Percentiles rank a stretch among this genome's conserved stretches.
Conservation (phyloP, 1,139 yeast species). For the Suhomyces panamericanus region DNA sequence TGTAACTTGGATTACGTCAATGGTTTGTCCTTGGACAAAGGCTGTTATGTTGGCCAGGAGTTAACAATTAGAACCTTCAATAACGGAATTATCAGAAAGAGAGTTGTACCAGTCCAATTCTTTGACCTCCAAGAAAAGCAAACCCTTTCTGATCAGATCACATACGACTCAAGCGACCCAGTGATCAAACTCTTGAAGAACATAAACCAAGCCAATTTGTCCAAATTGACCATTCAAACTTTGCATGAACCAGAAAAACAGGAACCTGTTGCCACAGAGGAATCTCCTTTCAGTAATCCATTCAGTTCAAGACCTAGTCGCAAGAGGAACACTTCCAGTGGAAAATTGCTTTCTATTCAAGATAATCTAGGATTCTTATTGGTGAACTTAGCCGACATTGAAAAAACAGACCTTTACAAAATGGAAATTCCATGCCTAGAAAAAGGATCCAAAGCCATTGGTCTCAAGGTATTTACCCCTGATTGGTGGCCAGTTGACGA, state of each 20-base stretch:
- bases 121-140: constrained; percentile 23
- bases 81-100: constrained; percentile 77
- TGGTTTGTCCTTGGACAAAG: constrained; percentile 84
- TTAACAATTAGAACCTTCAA: constrained; percentile 85
- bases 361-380: constrained; percentile 71
- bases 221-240: constrained; percentile 27
- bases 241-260: constrained; percentile 16
- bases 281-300: constrained; percentile 28
- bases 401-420: constrained; percentile 29
- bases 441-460: constrained; percentile 23
- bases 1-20: constrained; percentile 77
- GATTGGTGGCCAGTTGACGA: constrained; percentile 64
- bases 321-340: constrained; percentile 48
- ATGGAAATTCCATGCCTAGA: constrained; percentile 31
- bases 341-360: constrained; percentile 55
- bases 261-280: constrained; percentile 7
- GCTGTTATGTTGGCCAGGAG: constrained; percentile 97
- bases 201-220: constrained; percentile 21
- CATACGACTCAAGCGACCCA: constrained; percentile 18
- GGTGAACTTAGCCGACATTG: constrained; percentile 47
- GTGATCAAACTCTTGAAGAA: constrained; percentile 20
- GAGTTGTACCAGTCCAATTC: constrained; percentile 74
- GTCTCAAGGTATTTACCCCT: constrained; percentile 54
- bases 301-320: constrained; percentile 26
- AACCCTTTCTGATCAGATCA: constrained; percentile 18